Evolutionary conservation across 2,329 filamentous ascomycete genomes (phyloP).

Genomic region (Ophiostoma triangulosporum): DNA sequence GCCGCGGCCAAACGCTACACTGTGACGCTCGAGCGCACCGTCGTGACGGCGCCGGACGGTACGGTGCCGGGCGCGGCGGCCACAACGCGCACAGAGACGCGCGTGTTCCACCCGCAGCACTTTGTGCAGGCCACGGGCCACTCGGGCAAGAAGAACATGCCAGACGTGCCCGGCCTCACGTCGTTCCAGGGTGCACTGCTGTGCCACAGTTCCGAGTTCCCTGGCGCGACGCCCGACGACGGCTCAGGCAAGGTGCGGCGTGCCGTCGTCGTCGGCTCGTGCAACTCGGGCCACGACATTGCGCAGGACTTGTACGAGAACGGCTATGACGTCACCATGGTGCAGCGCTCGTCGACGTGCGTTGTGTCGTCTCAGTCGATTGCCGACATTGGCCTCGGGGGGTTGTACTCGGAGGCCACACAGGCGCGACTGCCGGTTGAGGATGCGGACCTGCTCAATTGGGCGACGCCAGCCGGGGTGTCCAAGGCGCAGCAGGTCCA

Average conservation of each 20-base stretch:
- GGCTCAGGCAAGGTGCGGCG: constrained; percentile 27
- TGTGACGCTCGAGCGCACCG: constrained; percentile 35
- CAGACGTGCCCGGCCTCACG: constrained; percentile 39
- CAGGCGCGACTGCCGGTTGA: constrained; percentile 31
- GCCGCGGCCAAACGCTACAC: constrained; percentile 39
- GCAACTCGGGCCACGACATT: constrained; percentile 47
- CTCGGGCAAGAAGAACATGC: constrained; percentile 50
- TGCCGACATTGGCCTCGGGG: constrained; percentile 29
- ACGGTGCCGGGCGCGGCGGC: constrained; percentile 20
- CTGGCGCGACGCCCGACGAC: constrained; percentile 24
- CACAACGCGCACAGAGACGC: constrained; percentile 24
- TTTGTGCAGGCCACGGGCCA: constrained; percentile 56
- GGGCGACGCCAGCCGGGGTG: constrained; percentile 35
- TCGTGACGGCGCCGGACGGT: too few relatives aligned
- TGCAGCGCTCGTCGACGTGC: constrained; percentile 44
- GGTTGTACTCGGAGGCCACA: constrained; percentile 24
- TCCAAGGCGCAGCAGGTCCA: constrained; percentile 36
- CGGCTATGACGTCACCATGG: constrained; percentile 44
- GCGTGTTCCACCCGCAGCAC: constrained; percentile 47
- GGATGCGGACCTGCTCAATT: constrained; percentile 41
- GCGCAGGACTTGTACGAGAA: constrained; percentile 44
- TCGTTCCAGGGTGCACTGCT: constrained; percentile 38
- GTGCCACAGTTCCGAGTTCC: constrained; percentile 41
- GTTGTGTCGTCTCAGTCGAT: constrained; percentile 36
- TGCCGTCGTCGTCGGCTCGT: constrained; percentile 42